Evolutionary conservation across 257 asterid species (phyloP).

Genomic region (Primulina eburnea): DNA sequence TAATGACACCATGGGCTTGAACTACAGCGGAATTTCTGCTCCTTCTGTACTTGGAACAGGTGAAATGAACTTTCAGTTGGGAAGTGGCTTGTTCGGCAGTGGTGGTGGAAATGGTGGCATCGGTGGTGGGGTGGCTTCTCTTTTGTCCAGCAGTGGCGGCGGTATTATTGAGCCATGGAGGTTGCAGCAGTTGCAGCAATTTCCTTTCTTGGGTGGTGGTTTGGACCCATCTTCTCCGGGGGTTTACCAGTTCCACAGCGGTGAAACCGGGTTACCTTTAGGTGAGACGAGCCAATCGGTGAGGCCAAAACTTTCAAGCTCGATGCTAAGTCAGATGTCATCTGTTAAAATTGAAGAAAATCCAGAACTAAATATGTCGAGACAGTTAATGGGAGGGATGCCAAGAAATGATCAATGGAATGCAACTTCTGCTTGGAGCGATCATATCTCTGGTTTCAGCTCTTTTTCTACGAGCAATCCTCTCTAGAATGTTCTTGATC

Average conservation of each 20-base stretch:
- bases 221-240: constrained; percentile 21
- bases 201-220: constrained; percentile 35
- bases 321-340: constrained; percentile 46
- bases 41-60: constrained; percentile 33
- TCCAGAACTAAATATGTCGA: constrained; percentile 42
- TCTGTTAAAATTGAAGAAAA: constrained; percentile 68
- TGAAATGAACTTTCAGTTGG: constrained; percentile 48
- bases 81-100: constrained; percentile 35
- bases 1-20: constrained; percentile 37
- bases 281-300: constrained; percentile 37
- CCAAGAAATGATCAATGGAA: constrained; percentile 48
- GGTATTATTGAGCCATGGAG: constrained; percentile 41
- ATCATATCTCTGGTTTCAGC: constrained; percentile 61
- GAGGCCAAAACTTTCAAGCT: constrained; percentile 46
- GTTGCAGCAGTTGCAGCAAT: constrained; percentile 34
- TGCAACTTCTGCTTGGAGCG: constrained; percentile 48
- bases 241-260: constrained; percentile 30
- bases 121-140: constrained; percentile 37
- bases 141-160: constrained; percentile 37
- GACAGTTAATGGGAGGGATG: constrained; percentile 58
- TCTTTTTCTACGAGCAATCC: constrained; percentile 72
- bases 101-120: constrained; percentile 19
- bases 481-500: constrained; percentile 25
- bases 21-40: constrained; percentile 43
- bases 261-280: constrained; percentile 39